phyloP scores from a whole-genome alignment of 805 yeast genomes.

The Ogataea zsoltii region DNA sequence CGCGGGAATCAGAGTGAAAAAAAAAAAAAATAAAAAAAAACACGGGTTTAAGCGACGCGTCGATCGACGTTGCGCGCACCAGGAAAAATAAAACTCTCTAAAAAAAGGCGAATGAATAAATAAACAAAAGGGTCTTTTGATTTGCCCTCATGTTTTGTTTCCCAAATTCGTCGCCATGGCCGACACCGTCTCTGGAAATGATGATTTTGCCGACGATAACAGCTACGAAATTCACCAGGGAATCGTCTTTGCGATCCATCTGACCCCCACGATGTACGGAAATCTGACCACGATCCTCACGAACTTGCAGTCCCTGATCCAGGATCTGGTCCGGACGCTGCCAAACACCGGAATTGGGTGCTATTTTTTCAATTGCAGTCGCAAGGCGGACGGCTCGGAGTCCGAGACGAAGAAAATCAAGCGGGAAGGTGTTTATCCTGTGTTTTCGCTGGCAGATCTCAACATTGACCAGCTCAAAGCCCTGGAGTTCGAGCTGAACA shows the following conservation, averaged over 20 bases:
- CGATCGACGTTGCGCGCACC: conserved; percentile 8
- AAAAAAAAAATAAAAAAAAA: not conserved
- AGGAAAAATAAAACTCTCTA: too few relatives aligned
- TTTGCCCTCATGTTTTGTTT: too few relatives aligned
- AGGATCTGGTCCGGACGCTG: conserved; percentile 61
- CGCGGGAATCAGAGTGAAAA: not conserved
- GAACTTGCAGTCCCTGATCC: conserved; percentile 60
- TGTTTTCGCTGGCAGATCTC: conserved; percentile 55
- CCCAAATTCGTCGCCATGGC: not conserved
- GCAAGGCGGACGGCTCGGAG: conserved; percentile 21
- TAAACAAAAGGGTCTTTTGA: too few relatives aligned
- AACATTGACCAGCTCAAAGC: conserved; percentile 58
- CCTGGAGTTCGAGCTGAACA: conserved; percentile 48
- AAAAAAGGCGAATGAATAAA: too few relatives aligned
- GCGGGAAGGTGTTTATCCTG: conserved; percentile 44
- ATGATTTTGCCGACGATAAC: conserved; percentile 28
- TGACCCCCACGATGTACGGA: conserved; percentile 48
- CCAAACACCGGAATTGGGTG: conserved; percentile 79
- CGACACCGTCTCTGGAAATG: not conserved
- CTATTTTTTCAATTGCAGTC: conserved; percentile 53
- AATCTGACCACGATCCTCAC: conserved; percentile 47
- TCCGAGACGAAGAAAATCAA: not conserved
- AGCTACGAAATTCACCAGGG: conserved; percentile 60
- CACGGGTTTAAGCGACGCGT: conserved; percentile 8
- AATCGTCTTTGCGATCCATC: conserved; percentile 60